A percentile compares a stretch with the other conserved stretches of the same genome.
These are phyloP conservation scores for Phenoliferia sp. DNA, from an alignment of 1,284 basidiomycete genomes.

Conservation along the genomic window DNA sequence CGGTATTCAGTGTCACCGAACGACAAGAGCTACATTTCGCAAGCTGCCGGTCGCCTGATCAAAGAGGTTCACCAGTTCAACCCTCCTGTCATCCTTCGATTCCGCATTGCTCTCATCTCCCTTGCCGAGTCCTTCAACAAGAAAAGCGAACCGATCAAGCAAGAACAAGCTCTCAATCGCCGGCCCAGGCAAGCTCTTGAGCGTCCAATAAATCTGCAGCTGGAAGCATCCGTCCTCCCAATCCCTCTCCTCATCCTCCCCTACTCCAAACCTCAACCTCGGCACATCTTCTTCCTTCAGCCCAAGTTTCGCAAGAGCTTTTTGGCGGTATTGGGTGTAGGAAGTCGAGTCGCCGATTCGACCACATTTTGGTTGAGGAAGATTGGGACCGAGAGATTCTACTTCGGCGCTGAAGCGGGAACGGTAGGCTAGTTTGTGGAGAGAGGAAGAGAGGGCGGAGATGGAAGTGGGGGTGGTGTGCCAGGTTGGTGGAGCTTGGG, in stretches of 20 bases:
- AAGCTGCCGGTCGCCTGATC: conserved; percentile 26
- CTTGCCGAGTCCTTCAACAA: conserved; percentile 12
- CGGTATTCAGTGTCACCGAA: no score
- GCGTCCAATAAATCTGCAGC: conserved; percentile 27
- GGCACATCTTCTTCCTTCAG: not conserved
- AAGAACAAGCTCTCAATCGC: conserved; percentile 21
- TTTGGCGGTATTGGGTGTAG: conserved; percentile 15
- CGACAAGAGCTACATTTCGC: conserved; percentile 28
- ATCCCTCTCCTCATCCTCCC: not conserved
- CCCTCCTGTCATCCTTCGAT: not conserved
- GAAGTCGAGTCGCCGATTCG: conserved; percentile 9
- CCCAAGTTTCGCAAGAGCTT: conserved; percentile 10
- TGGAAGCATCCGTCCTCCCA: conserved; percentile 16
- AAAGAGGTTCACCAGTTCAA: conserved; percentile 30
- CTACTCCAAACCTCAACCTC: conserved; percentile 7
- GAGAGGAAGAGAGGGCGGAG: conserved; percentile 7
- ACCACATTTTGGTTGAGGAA: conserved; percentile 19
- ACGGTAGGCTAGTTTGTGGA: conserved; percentile 25
- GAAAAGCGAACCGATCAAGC: conserved; percentile 19
- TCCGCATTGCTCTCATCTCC: not conserved
- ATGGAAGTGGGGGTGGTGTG: conserved; percentile 1
- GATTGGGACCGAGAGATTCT: not conserved
- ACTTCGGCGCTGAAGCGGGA: conserved; percentile 25
- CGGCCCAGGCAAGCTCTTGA: conserved; percentile 22
- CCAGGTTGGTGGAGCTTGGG: conserved; percentile 28